Evolutionary conservation across 768 basidiomycete genomes (phyloP).

Genomic region (Trametes villosa): DNA sequence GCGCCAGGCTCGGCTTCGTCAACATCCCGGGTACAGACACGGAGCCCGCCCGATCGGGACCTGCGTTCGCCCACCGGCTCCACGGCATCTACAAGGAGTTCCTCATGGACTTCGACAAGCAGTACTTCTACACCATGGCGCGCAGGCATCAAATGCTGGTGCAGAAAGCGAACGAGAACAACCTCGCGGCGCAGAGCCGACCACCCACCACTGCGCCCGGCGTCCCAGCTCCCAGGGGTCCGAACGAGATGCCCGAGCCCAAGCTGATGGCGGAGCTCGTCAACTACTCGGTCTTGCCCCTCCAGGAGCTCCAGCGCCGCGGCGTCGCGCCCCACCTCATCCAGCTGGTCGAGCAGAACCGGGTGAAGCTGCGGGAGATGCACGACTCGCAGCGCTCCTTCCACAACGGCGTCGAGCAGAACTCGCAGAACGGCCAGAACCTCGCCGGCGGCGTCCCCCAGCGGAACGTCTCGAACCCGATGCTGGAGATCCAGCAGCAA

Average conservation of each 20-base stretch:
- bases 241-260: slow-evolving; percentile 29
- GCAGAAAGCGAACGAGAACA: neutral
- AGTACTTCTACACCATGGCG: slow-evolving; percentile 23
- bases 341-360: slow-evolving; percentile 57
- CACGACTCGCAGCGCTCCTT: slow-evolving; percentile 24
- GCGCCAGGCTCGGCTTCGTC: slow-evolving; percentile 66
- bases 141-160: neutral
- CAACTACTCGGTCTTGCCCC: slow-evolving; percentile 48
- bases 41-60: slow-evolving; percentile 66
- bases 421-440: slow-evolving; percentile 8
- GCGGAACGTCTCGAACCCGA: slow-evolving; percentile 14
- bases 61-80: slow-evolving; percentile 62
- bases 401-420: slow-evolving; percentile 9
- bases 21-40: slow-evolving; percentile 63
- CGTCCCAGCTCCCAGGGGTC: neutral
- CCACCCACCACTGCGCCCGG: neutral
- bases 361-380: slow-evolving; percentile 36
- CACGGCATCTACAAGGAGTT: slow-evolving; percentile 64
- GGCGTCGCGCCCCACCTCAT: slow-evolving; percentile 57
- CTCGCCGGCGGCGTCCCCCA: neutral
- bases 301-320: slow-evolving; percentile 55
- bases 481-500: too few relatives aligned
- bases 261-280: slow-evolving; percentile 50
- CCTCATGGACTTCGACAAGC: slow-evolving; percentile 58
- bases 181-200: neutral